A percentile compares a stretch with the other conserved stretches of the same genome.
phyloP scores from a whole-genome alignment of 768 basidiomycete species.

The Nevesoporus exiguus region DNA sequence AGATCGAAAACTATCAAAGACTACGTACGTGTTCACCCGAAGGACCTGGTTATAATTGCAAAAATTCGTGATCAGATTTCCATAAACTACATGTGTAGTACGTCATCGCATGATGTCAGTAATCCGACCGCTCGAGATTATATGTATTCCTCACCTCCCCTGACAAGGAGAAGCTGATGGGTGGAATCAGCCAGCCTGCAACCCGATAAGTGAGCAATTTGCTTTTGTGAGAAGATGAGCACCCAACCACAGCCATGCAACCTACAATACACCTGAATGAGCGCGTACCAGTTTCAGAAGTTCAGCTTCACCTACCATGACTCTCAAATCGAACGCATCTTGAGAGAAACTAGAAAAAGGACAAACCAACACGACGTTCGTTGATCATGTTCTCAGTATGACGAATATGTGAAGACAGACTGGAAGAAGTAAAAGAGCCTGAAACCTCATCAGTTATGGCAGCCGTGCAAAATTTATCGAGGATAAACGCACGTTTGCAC shows the following conservation, averaged over 20 bases:
- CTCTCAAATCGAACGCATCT: conserved; percentile 3
- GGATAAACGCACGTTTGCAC: conserved; percentile 15
- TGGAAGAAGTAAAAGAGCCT: conserved; percentile 21
- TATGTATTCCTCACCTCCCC: conserved; percentile 12
- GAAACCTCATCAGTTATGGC: neutral
- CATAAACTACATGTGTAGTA: conserved; percentile 5
- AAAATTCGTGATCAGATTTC: conserved; percentile 13
- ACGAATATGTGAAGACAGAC: conserved; percentile 2
- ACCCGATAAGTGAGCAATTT: neutral
- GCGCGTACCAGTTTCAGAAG: neutral
- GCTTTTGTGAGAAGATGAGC: neutral
- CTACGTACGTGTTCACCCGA: conserved; percentile 10
- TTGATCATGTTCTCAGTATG: neutral
- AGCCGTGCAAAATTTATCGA: neutral
- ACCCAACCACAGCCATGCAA: conserved; percentile 17
- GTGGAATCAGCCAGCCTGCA: conserved; percentile 14
- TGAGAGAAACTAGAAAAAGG: conserved; percentile 5
- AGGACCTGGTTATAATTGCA: conserved; percentile 10
- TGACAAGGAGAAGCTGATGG: conserved; percentile 17
- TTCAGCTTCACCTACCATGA: conserved; percentile 6
- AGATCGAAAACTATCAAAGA: neutral
- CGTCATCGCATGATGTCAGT: conserved; percentile 4
- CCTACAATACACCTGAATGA: conserved; percentile 5
- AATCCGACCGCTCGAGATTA: neutral
- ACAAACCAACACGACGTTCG: neutral